A percentile compares a stretch with the other conserved stretches of the same genome.
Evolutionary conservation across 306 rosid species (phyloP).

Genomic region (Rubus parviflorus): DNA sequence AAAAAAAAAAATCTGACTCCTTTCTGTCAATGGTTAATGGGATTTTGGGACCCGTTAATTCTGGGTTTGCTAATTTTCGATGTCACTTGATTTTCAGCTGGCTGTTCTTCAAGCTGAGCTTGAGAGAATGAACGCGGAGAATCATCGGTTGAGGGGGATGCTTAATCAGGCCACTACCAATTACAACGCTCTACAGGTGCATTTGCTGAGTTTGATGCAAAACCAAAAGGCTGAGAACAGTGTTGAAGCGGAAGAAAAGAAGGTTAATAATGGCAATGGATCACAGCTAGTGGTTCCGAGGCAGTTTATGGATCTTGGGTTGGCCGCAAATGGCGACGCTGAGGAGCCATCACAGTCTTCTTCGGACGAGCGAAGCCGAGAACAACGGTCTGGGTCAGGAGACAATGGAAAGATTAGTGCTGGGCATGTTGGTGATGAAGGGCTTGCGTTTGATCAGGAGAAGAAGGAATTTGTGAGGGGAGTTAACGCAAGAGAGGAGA

Average conservation of each 20-base stretch:
- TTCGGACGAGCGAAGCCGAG: slow-evolving; percentile 41
- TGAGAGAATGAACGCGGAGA: slow-evolving; percentile 53
- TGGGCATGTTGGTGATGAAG: slow-evolving; percentile 33
- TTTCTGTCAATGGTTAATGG: background rate
- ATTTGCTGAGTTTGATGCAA: slow-evolving; percentile 34
- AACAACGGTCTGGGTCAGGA: slow-evolving; percentile 38
- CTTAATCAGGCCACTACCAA: slow-evolving; percentile 36
- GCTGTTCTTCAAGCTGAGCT: slow-evolving; percentile 57
- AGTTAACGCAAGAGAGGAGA: slow-evolving; percentile 36
- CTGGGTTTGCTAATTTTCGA: background rate
- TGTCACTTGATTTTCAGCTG: slow-evolving; percentile 34
- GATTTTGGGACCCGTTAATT: background rate
- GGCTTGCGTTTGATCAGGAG: slow-evolving; percentile 30
- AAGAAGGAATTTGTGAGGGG: slow-evolving; percentile 34
- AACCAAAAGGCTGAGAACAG: slow-evolving; percentile 32
- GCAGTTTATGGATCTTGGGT: slow-evolving; percentile 65
- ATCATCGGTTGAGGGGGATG: slow-evolving; percentile 44
- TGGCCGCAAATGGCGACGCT: slow-evolving; percentile 37
- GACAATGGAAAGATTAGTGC: slow-evolving; percentile 26
- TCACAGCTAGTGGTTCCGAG: slow-evolving; percentile 45
- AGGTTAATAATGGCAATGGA: slow-evolving; percentile 15
- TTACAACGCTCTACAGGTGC: slow-evolving; percentile 53
- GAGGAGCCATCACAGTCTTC: slow-evolving; percentile 51
- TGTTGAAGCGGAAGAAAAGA: slow-evolving; percentile 25
- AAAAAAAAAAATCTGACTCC: background rate